Percentiles rank a stretch among this genome's conserved stretches.
Evolutionary conservation across 1,284 basidiomycete species (phyloP).

Genomic region (Boletus semigastroideus): DNA sequence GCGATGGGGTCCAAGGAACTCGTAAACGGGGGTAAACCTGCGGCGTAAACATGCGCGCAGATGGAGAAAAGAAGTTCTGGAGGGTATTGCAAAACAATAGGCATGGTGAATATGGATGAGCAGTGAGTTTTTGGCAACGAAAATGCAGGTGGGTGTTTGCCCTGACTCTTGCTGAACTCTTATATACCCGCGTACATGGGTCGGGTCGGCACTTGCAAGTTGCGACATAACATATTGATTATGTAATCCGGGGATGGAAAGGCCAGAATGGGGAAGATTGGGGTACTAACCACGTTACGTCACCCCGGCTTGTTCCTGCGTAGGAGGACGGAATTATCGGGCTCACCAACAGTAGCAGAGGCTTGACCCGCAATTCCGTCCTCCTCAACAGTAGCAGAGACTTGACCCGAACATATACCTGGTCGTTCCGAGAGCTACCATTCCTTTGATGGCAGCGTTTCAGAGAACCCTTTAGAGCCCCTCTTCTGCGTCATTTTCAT

Average conservation of each 20-base stretch:
- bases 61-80: constrained; percentile 67
- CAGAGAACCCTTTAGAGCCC: not conserved
- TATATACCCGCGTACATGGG: constrained; percentile 27
- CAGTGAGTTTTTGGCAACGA: not conserved
- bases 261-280: constrained; percentile 8
- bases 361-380: no score
- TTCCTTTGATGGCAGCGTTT: not conserved
- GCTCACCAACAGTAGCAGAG: not conserved
- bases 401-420: not conserved
- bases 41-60: constrained; percentile 64
- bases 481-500: not conserved
- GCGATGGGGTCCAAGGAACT: constrained; percentile 69
- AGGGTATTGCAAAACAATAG: constrained; percentile 46
- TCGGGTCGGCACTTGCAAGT: constrained; percentile 23
- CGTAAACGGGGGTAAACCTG: constrained; percentile 51
- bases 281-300: constrained; percentile 10
- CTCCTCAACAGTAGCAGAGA: not conserved
- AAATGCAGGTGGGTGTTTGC: not conserved
- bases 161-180: constrained; percentile 4
- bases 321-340: constrained; percentile 17
- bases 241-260: constrained; percentile 30
- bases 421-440: not conserved
- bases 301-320: not conserved
- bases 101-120: constrained; percentile 19
- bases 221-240: constrained; percentile 1